These are phyloP conservation scores for Blumeriella jaapii DNA, from an alignment of 2,329 filamentous ascomycete species.

Conservation along the genomic window DNA sequence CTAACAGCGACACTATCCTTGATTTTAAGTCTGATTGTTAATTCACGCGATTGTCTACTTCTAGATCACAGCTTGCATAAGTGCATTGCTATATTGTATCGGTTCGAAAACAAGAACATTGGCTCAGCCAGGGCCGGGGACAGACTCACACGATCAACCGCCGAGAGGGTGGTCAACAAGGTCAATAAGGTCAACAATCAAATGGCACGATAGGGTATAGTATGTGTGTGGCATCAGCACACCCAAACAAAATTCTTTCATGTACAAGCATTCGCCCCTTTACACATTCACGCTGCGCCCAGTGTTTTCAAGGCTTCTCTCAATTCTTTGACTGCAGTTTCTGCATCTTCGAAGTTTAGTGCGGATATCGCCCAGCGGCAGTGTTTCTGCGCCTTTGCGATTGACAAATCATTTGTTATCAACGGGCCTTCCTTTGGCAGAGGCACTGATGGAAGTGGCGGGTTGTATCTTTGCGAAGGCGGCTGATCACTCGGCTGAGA, in stretches of 20 bases:
- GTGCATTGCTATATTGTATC: too few species aligned
- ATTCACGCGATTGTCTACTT: too few species aligned
- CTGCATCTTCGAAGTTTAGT: conserved; percentile 89
- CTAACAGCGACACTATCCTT: too few species aligned
- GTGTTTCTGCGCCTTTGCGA: conserved; percentile 81
- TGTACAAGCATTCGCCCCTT: background rate
- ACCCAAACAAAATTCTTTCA: too few species aligned
- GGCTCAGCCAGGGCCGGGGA: too few species aligned
- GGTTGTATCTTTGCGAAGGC: conserved; percentile 4
- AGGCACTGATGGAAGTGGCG: conserved; percentile 16
- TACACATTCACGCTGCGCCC: conserved; percentile 19
- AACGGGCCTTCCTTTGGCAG: conserved; percentile 30
- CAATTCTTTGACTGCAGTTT: conserved; percentile 79
- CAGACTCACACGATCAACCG: too few species aligned
- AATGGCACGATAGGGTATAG: too few species aligned
- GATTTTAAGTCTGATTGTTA: too few species aligned
- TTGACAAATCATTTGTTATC: conserved; percentile 53
- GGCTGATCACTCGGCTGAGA: conserved; percentile 12
- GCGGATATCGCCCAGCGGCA: conserved; percentile 95
- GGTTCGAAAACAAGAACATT: too few species aligned
- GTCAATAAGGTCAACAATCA: too few species aligned
- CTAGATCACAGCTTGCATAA: too few species aligned
- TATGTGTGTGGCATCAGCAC: background rate
- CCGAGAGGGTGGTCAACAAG: too few species aligned
- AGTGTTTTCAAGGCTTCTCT: conserved; percentile 50